Evolutionary conservation across 1,284 basidiomycete species (phyloP).

Genomic region (Leccinum variabile): DNA sequence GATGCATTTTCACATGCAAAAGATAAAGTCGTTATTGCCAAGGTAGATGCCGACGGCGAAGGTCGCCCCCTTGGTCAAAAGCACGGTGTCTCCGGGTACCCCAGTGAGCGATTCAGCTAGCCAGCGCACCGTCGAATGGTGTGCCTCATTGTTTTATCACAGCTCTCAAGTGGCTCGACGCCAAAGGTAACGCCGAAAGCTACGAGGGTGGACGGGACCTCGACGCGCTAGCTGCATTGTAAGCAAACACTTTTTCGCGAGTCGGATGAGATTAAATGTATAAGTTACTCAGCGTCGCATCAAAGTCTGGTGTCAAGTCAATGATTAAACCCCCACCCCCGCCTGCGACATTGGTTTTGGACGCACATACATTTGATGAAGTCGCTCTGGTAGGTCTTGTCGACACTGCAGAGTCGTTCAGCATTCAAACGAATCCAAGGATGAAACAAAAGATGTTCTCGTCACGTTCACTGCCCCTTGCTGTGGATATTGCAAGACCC

Average conservation of each 20-base stretch:
- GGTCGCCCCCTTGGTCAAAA: slow-evolving; percentile 73
- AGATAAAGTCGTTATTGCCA: slow-evolving; percentile 86
- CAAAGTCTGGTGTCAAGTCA: slow-evolving; percentile 80
- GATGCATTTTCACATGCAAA: slow-evolving; percentile 78
- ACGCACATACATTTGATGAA: slow-evolving; percentile 72
- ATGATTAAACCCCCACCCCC: slow-evolving; percentile 84
- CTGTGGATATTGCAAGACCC: slow-evolving; percentile 86
- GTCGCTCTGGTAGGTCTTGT: slow-evolving; percentile 61
- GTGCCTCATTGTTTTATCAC: slow-evolving; percentile 5
- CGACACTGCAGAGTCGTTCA: neutral
- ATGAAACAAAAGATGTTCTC: slow-evolving; percentile 80
- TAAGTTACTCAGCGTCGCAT: slow-evolving; percentile 54
- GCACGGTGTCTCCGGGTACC: slow-evolving; percentile 83
- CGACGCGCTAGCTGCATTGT: slow-evolving; percentile 77
- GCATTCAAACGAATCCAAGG: slow-evolving; percentile 40
- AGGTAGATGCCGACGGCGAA: slow-evolving; percentile 89
- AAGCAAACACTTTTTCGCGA: slow-evolving; percentile 30
- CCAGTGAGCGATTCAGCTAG: slow-evolving; percentile 56
- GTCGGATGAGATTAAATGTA: neutral
- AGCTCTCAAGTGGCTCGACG: slow-evolving; percentile 93
- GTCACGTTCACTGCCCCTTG: slow-evolving; percentile 90
- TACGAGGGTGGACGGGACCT: slow-evolving; percentile 85
- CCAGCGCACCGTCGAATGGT: neutral
- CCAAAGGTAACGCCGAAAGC: slow-evolving; percentile 60
- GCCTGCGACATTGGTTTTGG: slow-evolving; percentile 69